A percentile compares a stretch with the other conserved stretches of the same genome.
These are phyloP conservation scores for Saccharomycopsis sp. DNA, from an alignment of 805 yeast species.

Conservation along the genomic window DNA sequence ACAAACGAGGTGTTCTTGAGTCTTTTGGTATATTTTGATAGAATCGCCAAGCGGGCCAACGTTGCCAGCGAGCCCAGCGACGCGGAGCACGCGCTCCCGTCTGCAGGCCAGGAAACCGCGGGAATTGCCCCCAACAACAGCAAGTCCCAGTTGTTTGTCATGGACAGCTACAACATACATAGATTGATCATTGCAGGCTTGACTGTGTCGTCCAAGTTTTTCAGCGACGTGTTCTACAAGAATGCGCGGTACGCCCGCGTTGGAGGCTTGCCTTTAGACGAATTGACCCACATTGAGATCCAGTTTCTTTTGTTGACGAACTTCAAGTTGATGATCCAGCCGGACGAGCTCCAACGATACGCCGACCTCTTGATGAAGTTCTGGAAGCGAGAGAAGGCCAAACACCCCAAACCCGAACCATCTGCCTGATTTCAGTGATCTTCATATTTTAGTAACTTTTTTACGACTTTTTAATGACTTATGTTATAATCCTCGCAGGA, in stretches of 20 bases:
- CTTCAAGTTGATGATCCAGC: conserved; percentile 78
- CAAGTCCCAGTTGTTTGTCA: conserved; percentile 68
- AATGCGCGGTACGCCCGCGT: conserved; percentile 92
- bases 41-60: conserved; percentile 82
- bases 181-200: conserved; percentile 89
- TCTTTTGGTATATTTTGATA: conserved; percentile 84
- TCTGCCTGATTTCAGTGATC: background rate
- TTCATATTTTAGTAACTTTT: background rate
- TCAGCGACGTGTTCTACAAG: conserved; percentile 90
- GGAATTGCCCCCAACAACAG: conserved; percentile 16
- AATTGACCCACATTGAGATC: conserved; percentile 83
- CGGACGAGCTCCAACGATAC: conserved; percentile 85
- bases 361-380: conserved; percentile 81
- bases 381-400: conserved; percentile 66
- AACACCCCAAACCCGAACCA: conserved; percentile 20
- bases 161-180: conserved; percentile 95
- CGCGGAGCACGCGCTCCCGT: conserved; percentile 7
- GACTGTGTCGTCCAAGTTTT: conserved; percentile 92
- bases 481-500: background rate
- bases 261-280: conserved; percentile 91
- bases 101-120: conserved; percentile 7
- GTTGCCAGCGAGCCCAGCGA: conserved; percentile 5
- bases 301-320: conserved; percentile 82
- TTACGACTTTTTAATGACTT: background rate
- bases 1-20: conserved; percentile 94